These are phyloP conservation scores for Paulownia fortunei DNA, from an alignment of 257 asterid species.

Conservation along the genomic window DNA sequence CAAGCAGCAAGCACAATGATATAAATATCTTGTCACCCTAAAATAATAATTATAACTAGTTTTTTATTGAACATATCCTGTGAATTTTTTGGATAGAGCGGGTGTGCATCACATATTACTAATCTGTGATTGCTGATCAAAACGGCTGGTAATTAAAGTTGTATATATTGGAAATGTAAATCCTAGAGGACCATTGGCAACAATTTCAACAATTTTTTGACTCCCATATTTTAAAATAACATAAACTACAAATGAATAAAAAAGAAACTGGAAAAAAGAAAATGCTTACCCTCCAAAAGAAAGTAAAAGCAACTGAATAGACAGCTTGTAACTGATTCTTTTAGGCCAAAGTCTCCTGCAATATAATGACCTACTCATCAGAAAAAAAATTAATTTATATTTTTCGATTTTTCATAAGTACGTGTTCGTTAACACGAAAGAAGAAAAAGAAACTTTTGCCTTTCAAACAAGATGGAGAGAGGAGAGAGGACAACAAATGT, in stretches of 20 bases:
- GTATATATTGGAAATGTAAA: not conserved
- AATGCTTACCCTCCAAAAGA: slow-evolving; percentile 81
- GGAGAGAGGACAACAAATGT: slow-evolving; percentile 77
- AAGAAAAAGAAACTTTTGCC: slow-evolving; percentile 37
- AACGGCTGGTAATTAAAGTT: not conserved
- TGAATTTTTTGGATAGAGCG: too few relatives aligned
- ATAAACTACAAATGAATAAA: not conserved
- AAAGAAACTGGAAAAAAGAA: not conserved
- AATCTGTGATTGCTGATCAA: too few relatives aligned
- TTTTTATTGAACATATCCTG: not conserved
- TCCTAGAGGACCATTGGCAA: too few relatives aligned
- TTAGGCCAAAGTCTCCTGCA: slow-evolving; percentile 85
- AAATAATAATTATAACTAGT: not conserved
- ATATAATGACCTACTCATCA: not conserved
- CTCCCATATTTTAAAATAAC: not conserved
- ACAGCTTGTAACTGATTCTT: slow-evolving; percentile 54
- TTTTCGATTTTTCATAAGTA: not conserved
- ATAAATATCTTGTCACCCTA: not conserved
- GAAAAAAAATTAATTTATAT: not conserved
- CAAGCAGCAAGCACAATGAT: not conserved
- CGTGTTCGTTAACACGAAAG: too few relatives aligned
- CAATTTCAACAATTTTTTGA: not conserved
- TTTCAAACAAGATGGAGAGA: slow-evolving; percentile 63
- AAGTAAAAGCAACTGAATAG: slow-evolving; percentile 60
- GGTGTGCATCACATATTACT: too few relatives aligned